Evolutionary conservation across 2,329 filamentous ascomycete species (phyloP).

Genomic region (Colletotrichum spaethianum): DNA sequence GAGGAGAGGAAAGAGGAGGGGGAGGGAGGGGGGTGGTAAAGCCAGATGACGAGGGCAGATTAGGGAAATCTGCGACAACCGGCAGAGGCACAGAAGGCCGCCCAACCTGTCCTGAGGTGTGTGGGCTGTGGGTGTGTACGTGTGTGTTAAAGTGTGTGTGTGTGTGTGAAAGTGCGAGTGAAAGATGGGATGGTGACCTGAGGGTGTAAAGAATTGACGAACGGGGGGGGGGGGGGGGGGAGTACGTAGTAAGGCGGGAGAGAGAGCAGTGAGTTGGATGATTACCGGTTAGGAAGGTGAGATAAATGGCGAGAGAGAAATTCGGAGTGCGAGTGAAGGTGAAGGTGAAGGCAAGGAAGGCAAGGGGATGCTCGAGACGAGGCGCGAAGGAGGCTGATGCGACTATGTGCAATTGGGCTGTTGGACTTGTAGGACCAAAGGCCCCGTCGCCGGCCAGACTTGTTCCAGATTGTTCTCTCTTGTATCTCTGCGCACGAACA

Average conservation of each 20-base stretch:
- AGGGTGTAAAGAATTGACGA: not conserved
- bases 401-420: conserved; percentile 25
- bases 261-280: not conserved
- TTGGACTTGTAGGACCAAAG: conserved; percentile 3
- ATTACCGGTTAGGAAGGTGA: not conserved
- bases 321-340: not conserved
- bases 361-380: not conserved
- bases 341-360: not conserved
- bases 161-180: conserved; percentile 1
- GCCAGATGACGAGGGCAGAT: conserved; percentile 50
- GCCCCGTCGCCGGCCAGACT: not conserved
- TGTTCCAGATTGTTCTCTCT: conserved; percentile 26
- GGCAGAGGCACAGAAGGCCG: not conserved
- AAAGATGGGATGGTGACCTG: conserved; percentile 15
- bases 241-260: not conserved
- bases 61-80: conserved; percentile 25
- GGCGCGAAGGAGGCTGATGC: conserved; percentile 24
- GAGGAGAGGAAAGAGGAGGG: not conserved
- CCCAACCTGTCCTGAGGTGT: conserved; percentile 9
- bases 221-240: not conserved
- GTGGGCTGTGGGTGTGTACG: conserved; percentile 16
- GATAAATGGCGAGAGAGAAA: not conserved
- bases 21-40: conserved; percentile 12
- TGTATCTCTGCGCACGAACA: conserved; percentile 7
- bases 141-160: no score